Base-by-base conservation (phyloP, 2,329 filamentous ascomycete species). In the Sporothrix brunneoviolacea region DNA sequence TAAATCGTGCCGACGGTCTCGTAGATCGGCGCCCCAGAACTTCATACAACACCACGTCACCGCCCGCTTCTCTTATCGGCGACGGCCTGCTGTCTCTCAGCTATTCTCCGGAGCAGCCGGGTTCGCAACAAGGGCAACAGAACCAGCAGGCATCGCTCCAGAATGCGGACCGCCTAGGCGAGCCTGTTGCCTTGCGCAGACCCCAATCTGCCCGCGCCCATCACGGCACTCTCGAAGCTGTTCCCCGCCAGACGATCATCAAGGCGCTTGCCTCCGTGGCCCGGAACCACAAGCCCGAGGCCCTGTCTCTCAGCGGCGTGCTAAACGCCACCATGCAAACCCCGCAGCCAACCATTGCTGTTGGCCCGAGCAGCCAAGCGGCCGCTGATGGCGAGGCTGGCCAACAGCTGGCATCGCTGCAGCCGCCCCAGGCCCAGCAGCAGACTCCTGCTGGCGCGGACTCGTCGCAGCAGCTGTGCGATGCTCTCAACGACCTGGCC, bases 171-270 rank as follows among this genome's bases (percentile, higher is more conserved):
- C 16, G 46, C 32, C 27, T 52, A 49, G 49, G 37, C 37, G 48
- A 51, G 13, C 33, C 48, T 9, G 18, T 35, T 32, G 54, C 35
- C 24, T 37, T 50, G 38, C 42, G 45, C 43, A 48, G 51, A 51
- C 54, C 54, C 16, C 48, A 51, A 32, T 55, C 53, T 16, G 51
- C 55, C 16, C 53, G 50, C 41, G 37, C 52, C 10, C 45, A 49
- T 18, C 43, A 48, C 35, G 71, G 73, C 28, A 84, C 83, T 10
- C 75, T 79, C 63, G 84, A 88, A 60, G 75, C 75, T 42, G 73
- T 91, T 57, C 86, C 88, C 12, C 82, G 82, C 56, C 88, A 91
- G 68, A 91, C 88, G 50, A 82, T 90, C 61, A 81, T 91, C 72
- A 91, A 93, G 70, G 87, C 86, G 6, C 70, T 91, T 58, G 85